Evolutionary conservation across 345 rosid genomes (phyloP).

Genomic region (Rubroshorea leprosula): DNA sequence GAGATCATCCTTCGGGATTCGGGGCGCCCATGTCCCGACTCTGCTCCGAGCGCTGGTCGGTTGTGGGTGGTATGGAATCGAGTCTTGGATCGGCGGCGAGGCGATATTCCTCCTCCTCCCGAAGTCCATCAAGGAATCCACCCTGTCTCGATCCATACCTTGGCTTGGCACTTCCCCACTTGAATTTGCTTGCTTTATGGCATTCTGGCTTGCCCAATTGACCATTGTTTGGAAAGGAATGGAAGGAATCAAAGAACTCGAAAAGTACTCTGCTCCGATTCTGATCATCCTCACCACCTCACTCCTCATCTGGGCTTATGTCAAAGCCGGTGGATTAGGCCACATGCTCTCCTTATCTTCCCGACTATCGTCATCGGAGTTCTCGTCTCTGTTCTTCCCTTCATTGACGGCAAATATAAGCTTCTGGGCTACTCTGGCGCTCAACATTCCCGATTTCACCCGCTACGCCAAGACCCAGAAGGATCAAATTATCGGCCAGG

Average conservation of each 20-base stretch:
- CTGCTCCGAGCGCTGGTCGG: conserved; percentile 84
- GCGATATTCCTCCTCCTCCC: conserved; percentile 83
- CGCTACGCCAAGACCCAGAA: conserved; percentile 65
- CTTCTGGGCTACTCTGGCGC: conserved; percentile 87
- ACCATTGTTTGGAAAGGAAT: conserved; percentile 70
- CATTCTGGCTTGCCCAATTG: conserved; percentile 76
- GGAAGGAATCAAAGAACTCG: conserved; percentile 67
- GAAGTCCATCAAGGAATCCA: conserved; percentile 33
- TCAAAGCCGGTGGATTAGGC: conserved; percentile 71
- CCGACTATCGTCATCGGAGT: conserved; percentile 49
- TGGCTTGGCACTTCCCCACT: conserved; percentile 87
- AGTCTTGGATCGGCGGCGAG: conserved; percentile 96
- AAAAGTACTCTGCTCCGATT: conserved; percentile 81
- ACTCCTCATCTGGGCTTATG: conserved; percentile 72
- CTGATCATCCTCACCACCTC: conserved; percentile 55
- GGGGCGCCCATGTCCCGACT: conserved; percentile 78
- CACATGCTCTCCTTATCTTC: conserved; percentile 70
- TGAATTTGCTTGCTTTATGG: conserved; percentile 74
- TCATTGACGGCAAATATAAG: conserved; percentile 91
- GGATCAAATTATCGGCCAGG: conserved; percentile 76
- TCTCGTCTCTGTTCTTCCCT: conserved; percentile 85
- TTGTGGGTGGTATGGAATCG: conserved; percentile 98
- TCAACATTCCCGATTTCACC: conserved; percentile 91
- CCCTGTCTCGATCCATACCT: conserved; percentile 36
- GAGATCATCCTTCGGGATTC: conserved; percentile 77